Evolutionary conservation across 306 rosid species (phyloP).

Genomic region (Parietaria judaica): DNA sequence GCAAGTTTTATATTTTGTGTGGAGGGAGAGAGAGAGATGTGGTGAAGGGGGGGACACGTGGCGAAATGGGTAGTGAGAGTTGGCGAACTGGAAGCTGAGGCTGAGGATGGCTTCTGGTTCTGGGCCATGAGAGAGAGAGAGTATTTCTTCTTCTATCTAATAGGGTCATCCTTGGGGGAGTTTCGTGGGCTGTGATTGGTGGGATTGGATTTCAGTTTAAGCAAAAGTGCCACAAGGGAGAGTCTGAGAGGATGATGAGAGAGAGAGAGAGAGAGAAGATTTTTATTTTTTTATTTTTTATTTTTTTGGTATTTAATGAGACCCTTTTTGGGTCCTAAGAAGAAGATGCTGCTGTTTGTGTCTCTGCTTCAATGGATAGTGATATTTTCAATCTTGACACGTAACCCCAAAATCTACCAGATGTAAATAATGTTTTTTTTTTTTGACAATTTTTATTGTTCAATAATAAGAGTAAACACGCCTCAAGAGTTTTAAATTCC

Average conservation of each 20-base stretch:
- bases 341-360: conserved; percentile 24
- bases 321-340: background rate
- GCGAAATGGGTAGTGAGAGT: conserved; percentile 22
- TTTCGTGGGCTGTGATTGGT: conserved; percentile 60
- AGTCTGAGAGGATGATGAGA: conserved; percentile 36
- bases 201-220: conserved; percentile 40
- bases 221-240: conserved; percentile 4
- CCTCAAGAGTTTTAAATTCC: too few species aligned
- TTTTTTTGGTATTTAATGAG: background rate
- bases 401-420: background rate
- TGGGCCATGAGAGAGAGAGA: conserved; percentile 3
- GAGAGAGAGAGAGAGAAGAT: conserved; percentile 11
- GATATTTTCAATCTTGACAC: conserved; percentile 23
- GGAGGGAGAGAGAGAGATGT: conserved; percentile 15
- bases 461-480: too few species aligned
- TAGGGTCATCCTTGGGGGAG: conserved; percentile 42
- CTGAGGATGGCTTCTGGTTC: conserved; percentile 29
- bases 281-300: background rate
- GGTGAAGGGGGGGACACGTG: conserved; percentile 56
- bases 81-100: background rate
- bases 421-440: too few species aligned
- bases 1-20: conserved; percentile 22
- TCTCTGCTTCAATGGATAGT: conserved; percentile 14
- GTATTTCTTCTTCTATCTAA: conserved; percentile 22
- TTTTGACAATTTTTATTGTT: too few species aligned